These are phyloP conservation scores for Candida ficus DNA, from an alignment of 805 yeast species.

Conservation along the genomic window DNA sequence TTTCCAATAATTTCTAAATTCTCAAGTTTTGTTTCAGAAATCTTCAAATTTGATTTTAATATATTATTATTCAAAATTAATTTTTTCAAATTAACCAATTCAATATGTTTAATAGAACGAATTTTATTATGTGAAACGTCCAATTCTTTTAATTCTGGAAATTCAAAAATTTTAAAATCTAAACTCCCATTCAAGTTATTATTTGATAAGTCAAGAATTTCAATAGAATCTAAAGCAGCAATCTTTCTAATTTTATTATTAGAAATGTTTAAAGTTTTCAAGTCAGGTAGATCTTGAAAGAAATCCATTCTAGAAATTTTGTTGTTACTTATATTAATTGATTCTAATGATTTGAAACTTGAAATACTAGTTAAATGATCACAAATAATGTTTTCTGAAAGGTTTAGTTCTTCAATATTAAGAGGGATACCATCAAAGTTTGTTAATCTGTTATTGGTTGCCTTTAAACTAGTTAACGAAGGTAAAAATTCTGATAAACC, in stretches of 20 bases:
- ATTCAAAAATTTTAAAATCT: slow-evolving; percentile 6
- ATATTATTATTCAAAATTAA: slow-evolving; percentile 2
- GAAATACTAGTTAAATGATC: slow-evolving; percentile 18
- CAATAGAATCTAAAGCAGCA: slow-evolving; percentile 21
- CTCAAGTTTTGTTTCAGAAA: background rate
- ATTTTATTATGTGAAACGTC: slow-evolving; percentile 15
- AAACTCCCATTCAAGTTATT: slow-evolving; percentile 27
- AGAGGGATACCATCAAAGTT: slow-evolving; percentile 23
- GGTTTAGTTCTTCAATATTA: slow-evolving; percentile 5
- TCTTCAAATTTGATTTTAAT: background rate
- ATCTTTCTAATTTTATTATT: slow-evolving; percentile 31
- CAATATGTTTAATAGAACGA: slow-evolving; percentile 2
- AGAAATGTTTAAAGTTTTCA: slow-evolving; percentile 24
- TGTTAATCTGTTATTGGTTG: slow-evolving; percentile 14
- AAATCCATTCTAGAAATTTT: slow-evolving; percentile 29
- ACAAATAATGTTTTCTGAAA: slow-evolving; percentile 17
- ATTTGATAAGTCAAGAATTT: slow-evolving; percentile 29
- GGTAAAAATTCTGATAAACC: slow-evolving; percentile 40
- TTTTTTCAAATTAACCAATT: background rate
- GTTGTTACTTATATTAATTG: slow-evolving; percentile 36
- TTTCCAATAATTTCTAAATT: slow-evolving; percentile 3
- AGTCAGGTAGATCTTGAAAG: slow-evolving; percentile 25
- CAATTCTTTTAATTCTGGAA: slow-evolving; percentile 15
- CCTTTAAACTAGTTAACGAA: slow-evolving; percentile 15
- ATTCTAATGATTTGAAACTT: slow-evolving; percentile 20